phyloP scores from a whole-genome alignment of 2,329 filamentous ascomycete genomes.

The Dothiorella sarmentorum region DNA sequence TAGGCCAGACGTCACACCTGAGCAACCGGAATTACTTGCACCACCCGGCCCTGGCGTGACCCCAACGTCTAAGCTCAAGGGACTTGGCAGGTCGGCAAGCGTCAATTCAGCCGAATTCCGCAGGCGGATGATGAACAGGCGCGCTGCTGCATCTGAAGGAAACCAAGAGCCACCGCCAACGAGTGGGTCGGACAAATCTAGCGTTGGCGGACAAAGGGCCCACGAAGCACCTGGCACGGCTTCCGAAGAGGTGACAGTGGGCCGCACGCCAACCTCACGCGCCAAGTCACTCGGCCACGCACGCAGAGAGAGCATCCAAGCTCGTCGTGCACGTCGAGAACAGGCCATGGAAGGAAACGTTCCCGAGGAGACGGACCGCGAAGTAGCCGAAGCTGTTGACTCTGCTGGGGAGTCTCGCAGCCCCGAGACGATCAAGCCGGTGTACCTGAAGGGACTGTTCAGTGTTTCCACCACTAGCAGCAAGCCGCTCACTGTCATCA shows the following conservation, averaged over 20 bases:
- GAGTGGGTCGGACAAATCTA: constrained; percentile 76
- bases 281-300: constrained; percentile 88
- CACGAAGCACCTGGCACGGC: constrained; percentile 49
- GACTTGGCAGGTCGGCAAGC: constrained; percentile 81
- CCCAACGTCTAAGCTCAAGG: constrained; percentile 60
- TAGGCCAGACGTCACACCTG: constrained; percentile 55
- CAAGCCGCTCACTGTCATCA: constrained; percentile 81
- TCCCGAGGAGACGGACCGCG: constrained; percentile 85
- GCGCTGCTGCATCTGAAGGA: constrained; percentile 44
- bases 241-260: constrained; percentile 46
- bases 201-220: constrained; percentile 43
- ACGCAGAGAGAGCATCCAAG: constrained; percentile 87
- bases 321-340: constrained; percentile 70
- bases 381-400: constrained; percentile 57
- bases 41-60: constrained; percentile 64
- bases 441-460: constrained; percentile 93
- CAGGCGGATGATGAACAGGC: constrained; percentile 57
- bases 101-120: constrained; percentile 85
- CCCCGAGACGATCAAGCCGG: constrained; percentile 83
- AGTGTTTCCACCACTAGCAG: constrained; percentile 95
- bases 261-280: constrained; percentile 44
- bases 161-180: constrained; percentile 58
- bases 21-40: constrained; percentile 69
- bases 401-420: constrained; percentile 49
- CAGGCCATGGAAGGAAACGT: constrained; percentile 72